Evolutionary conservation across 2,329 filamentous ascomycete species (phyloP).

Genomic region (Verticillium longisporum): DNA sequence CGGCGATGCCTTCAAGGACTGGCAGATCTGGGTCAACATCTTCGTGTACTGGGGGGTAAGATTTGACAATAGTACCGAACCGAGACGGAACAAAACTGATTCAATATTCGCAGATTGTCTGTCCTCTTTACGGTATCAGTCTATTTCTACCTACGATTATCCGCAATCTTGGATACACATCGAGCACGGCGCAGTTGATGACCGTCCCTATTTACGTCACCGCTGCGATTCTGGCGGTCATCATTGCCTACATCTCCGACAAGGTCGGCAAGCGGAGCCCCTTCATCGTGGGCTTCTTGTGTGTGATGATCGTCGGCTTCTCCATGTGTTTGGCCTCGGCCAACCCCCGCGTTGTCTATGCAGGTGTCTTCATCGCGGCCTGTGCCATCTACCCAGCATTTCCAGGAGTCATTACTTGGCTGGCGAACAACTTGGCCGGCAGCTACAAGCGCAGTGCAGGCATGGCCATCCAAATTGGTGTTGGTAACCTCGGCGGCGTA

Average conservation of each 20-base stretch:
- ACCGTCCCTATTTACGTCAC: constrained; percentile 55
- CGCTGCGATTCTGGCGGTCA: constrained; percentile 52
- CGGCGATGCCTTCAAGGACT: constrained; percentile 66
- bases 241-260: constrained; percentile 49
- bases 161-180: constrained; percentile 48
- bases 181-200: constrained; percentile 56
- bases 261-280: constrained; percentile 44
- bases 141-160: constrained; percentile 60
- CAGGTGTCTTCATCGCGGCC: constrained; percentile 68
- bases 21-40: constrained; percentile 64
- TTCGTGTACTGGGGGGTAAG: constrained; percentile 59
- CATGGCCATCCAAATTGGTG: constrained; percentile 58
- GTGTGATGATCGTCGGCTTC: constrained; percentile 49
- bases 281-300: constrained; percentile 47
- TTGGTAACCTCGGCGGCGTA: constrained; percentile 51
- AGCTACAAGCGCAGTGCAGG: constrained; percentile 58
- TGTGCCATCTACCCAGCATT: constrained; percentile 77
- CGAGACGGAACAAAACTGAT: no score
- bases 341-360: constrained; percentile 60
- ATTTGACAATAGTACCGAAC: constrained; percentile 15
- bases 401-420: constrained; percentile 72
- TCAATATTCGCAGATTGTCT: constrained; percentile 31
- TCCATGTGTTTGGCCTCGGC: constrained; percentile 51
- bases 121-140: constrained; percentile 50
- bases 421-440: constrained; percentile 68